Percentiles rank a stretch among this genome's conserved stretches.
phyloP scores from a whole-genome alignment of 2,329 filamentous ascomycete species.

The Ustulina deusta region DNA sequence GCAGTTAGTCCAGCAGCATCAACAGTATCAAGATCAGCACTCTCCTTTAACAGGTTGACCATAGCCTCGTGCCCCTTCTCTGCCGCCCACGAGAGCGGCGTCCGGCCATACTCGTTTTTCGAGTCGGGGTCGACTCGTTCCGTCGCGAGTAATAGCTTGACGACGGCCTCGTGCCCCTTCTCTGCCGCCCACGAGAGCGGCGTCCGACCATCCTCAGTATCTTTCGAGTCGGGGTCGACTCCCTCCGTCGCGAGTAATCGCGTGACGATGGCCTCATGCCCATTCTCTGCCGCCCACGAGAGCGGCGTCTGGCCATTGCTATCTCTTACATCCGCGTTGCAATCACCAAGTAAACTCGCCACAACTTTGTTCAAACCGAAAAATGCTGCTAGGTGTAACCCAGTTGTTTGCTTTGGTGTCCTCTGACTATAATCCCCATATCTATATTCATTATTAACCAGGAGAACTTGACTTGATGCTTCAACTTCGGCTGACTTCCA shows the following conservation, averaged over 20 bases:
- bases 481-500: conserved; percentile 14
- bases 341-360: neutral
- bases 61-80: neutral
- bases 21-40: too few species aligned
- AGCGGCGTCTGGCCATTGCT: neutral
- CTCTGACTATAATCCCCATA: too few species aligned
- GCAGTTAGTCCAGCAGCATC: neutral
- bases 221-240: neutral
- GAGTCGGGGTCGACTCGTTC: too few species aligned
- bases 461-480: conserved; percentile 17
- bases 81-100: neutral
- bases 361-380: conserved; percentile 8
- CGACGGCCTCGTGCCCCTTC: neutral
- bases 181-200: conserved; percentile 1
- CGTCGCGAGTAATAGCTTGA: conserved; percentile 9
- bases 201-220: neutral
- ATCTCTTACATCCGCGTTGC: neutral
- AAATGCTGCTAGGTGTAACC: conserved; percentile 22
- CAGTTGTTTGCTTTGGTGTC: neutral
- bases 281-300: neutral
- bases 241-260: neutral
- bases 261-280: neutral
- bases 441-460: too few species aligned
- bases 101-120: too few species aligned
- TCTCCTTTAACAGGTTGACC: neutral